Evolutionary conservation across 331 rosid species (phyloP), one percentile per base, ranked within the genome.

Genomic region (Malus hybrid): DNA sequence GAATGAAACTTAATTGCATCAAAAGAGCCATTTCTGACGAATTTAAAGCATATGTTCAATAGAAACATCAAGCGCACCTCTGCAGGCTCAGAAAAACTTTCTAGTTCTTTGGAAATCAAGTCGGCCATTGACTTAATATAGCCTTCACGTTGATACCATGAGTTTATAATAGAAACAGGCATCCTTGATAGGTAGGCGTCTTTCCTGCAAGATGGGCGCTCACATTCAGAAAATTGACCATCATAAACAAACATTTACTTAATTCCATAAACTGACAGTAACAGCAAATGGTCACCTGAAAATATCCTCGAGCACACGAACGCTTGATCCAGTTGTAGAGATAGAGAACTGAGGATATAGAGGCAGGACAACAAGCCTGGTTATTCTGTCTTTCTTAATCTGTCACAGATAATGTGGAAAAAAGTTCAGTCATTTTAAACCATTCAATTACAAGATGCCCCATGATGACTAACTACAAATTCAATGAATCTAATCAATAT

Each of bases 291-390:
- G 76, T 73, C 74, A 95, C 99, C 97, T 88, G 90, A 92, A 92
- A 56, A 82, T 69, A 20, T 83, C 87, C 71, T 87, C 86, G 32
- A 95, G 91, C 65, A 92, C 94, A 44, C 97, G 90, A 76, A 96
- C 75, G 79, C 99, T 96, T 42, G 99, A 95, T 81, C 99, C 98
- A 57, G 99, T 95, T 16, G 98, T 95, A 64, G 99, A 95, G 81
- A 95, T 95, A 82, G 99, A 95, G 81, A 88, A 95, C 70, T 95
- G 99, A 69, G 99, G 99, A 82, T 95, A 95, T 24, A 95, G 86
- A 56, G 99, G 99, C 73, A 95, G 85, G 81, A 95, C 98, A 75
- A 95, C 99, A 70, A 95, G 98, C 82, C 89, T 95, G 57, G 98
- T 90, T 84, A 92, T 90, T 78, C 81, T 77, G 73, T 96, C 99